Conservation (phyloP, 1,139 yeast genomes). For the Candida sojae region DNA sequence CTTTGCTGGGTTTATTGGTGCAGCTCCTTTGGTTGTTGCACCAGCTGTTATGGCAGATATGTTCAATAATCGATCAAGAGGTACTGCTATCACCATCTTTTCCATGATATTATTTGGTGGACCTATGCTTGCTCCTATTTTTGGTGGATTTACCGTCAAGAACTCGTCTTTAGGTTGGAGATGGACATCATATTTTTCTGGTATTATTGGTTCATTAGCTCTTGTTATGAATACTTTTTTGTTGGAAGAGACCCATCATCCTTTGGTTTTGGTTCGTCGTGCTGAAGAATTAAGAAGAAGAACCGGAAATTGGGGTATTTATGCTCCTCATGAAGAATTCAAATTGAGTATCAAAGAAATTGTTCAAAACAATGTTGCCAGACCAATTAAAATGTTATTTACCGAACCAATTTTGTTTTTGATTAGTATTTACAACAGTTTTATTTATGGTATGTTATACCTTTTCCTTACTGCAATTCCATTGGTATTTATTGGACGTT, state of each 20-base stretch:
- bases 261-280: conserved; percentile 54
- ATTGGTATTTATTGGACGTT: conserved; percentile 63
- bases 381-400: conserved; percentile 70
- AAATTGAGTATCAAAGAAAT: conserved; percentile 63
- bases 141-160: conserved; percentile 38
- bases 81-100: conserved; percentile 36
- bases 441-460: conserved; percentile 82
- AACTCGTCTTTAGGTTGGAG: conserved; percentile 51
- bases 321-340: conserved; percentile 80
- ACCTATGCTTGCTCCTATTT: conserved; percentile 47
- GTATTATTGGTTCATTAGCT: conserved; percentile 45
- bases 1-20: conserved; percentile 43
- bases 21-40: conserved; percentile 45
- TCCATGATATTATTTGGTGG: conserved; percentile 45
- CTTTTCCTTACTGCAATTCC: conserved; percentile 80
- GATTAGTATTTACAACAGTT: conserved; percentile 74
- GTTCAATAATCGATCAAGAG: conserved; percentile 34
- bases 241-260: conserved; percentile 53
- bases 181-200: conserved; percentile 59
- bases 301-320: conserved; percentile 73
- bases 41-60: conserved; percentile 48
- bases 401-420: conserved; percentile 74
- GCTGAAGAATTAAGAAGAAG: conserved; percentile 62
- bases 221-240: conserved; percentile 30
- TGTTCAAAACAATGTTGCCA: conserved; percentile 63